phyloP scores from a whole-genome alignment of 495 filamentous ascomycete genomes.

The Neurospora sp. region DNA sequence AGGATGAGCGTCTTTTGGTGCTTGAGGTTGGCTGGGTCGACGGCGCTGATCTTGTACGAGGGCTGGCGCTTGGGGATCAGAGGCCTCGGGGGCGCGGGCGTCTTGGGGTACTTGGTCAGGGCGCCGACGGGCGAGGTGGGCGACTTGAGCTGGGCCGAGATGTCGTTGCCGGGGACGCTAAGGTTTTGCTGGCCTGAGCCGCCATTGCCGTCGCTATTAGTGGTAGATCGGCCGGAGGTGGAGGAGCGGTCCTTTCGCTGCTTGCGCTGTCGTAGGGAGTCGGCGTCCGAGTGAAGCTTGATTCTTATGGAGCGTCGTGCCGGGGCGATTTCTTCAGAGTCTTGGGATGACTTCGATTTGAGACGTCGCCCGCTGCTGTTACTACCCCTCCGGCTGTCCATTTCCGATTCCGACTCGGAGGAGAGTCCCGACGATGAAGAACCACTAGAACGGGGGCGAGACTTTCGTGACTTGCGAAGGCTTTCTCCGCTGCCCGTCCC shows the following conservation, averaged over 20 bases:
- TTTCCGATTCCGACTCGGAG: slow-evolving; percentile 52
- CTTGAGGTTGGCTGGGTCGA: slow-evolving; percentile 34
- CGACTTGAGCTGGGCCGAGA: slow-evolving; percentile 63
- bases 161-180: slow-evolving; percentile 20
- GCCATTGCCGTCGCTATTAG: neutral
- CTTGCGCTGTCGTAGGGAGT: slow-evolving; percentile 53
- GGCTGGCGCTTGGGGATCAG: slow-evolving; percentile 78
- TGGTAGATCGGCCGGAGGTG: slow-evolving; percentile 7
- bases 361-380: slow-evolving; percentile 26
- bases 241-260: slow-evolving; percentile 41
- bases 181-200: neutral
- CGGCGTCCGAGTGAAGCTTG: slow-evolving; percentile 72
- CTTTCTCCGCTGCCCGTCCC: slow-evolving; percentile 4
- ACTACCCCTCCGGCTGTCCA: slow-evolving; percentile 7
- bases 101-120: slow-evolving; percentile 81
- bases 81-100: slow-evolving; percentile 78
- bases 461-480: slow-evolving; percentile 13
- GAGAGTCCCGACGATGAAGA: slow-evolving; percentile 51
- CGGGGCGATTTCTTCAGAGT: slow-evolving; percentile 50
- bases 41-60: slow-evolving; percentile 51
- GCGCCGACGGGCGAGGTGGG: slow-evolving; percentile 75
- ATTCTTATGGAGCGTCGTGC: slow-evolving; percentile 78
- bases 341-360: slow-evolving; percentile 44
- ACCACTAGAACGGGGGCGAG: slow-evolving; percentile 42
- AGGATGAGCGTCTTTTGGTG: slow-evolving; percentile 86